Conservation (phyloP, 352 stramenopile genomes). For the Thraustochytrium sp. region DNA sequence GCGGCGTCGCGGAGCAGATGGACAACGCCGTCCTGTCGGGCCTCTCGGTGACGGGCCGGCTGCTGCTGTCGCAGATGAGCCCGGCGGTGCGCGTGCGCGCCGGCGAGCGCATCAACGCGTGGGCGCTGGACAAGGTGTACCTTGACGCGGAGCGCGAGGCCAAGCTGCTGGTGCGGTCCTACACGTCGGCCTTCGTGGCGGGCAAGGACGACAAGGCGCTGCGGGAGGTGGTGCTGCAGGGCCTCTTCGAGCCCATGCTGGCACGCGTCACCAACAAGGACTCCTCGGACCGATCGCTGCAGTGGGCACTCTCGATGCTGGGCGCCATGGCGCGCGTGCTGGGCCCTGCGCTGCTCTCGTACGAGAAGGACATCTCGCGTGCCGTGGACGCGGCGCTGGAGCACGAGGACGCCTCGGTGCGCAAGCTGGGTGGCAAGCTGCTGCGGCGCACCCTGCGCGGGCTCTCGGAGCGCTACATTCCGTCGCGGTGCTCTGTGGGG, state of each 20-base stretch:
- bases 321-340: slow-evolving; percentile 17
- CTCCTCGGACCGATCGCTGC: not conserved
- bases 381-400: not conserved
- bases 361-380: not conserved
- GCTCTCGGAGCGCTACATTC: slow-evolving; percentile 8
- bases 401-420: slow-evolving; percentile 2
- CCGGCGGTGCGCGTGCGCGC: not conserved
- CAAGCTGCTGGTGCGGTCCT: slow-evolving; percentile 23
- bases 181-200: not conserved
- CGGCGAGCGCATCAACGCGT: not conserved
- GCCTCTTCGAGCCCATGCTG: slow-evolving; percentile 24
- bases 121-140: not conserved
- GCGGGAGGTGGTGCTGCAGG: not conserved
- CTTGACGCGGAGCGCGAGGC: slow-evolving; percentile 5
- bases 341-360: not conserved
- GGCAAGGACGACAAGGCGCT: not conserved
- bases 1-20: not conserved
- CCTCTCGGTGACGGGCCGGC: not conserved
- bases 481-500: not conserved
- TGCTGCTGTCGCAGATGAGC: slow-evolving; percentile 33
- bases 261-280: not conserved
- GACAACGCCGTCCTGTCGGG: slow-evolving; percentile 12
- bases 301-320: slow-evolving; percentile 9
- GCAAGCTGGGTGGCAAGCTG: slow-evolving; percentile 36
- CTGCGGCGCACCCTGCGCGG: slow-evolving; percentile 13